Conservation (phyloP, 2,329 filamentous ascomycete species). For the Diaporthe ilicicola region DNA sequence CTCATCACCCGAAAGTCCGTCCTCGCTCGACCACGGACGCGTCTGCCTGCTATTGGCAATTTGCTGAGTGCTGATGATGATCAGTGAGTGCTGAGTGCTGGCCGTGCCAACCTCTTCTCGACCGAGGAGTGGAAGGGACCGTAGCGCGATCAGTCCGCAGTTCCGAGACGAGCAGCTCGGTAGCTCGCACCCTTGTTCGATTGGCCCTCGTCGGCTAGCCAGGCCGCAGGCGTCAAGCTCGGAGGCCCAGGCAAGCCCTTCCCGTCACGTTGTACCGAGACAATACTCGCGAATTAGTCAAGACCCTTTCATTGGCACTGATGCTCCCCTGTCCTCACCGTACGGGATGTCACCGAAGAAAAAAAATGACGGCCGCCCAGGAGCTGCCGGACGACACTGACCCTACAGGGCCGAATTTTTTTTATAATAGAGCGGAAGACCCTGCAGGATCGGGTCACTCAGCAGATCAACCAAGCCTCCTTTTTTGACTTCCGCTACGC, state of each 20-base stretch:
- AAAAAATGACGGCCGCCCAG: background rate
- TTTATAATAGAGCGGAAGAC: conserved; percentile 24
- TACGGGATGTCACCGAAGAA: conserved; percentile 28
- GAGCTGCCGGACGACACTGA: conserved; percentile 32
- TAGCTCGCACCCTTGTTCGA: background rate
- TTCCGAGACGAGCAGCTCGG: conserved; percentile 19
- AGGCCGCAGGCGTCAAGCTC: conserved; percentile 11
- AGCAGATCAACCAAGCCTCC: conserved; percentile 33
- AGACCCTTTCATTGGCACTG: conserved; percentile 14
- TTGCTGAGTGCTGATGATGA: background rate
- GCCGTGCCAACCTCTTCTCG: background rate
- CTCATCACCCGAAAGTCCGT: background rate
- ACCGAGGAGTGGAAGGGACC: background rate
- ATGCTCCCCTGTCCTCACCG: conserved; percentile 18
- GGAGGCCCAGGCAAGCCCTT: conserved; percentile 12
- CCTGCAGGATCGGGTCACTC: conserved; percentile 31
- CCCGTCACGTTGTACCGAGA: conserved; percentile 26
- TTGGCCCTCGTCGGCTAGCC: conserved; percentile 3
- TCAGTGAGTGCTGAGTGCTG: too few species aligned
- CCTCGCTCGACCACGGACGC: background rate
- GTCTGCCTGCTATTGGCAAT: background rate
- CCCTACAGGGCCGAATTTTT: conserved; percentile 24
- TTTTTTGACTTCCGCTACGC: conserved; percentile 29
- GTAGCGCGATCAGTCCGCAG: conserved; percentile 12
- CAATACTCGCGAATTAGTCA: conserved; percentile 19